These are phyloP conservation scores for Penicillium tannophilum DNA, from an alignment of 495 filamentous ascomycete genomes.

Conservation along the genomic window DNA sequence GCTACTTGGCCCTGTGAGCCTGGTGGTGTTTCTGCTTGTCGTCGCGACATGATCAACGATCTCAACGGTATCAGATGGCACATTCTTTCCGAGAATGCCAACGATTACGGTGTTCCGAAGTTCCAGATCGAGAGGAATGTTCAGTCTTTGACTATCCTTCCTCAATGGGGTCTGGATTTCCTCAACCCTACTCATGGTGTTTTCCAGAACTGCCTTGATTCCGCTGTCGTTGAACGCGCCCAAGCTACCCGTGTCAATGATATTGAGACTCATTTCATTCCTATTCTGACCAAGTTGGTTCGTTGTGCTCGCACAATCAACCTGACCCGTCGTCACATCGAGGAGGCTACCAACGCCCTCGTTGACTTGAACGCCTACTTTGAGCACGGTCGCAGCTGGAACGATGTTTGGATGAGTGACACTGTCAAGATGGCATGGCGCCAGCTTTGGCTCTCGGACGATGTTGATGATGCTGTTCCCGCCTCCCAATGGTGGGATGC, in stretches of 20 bases:
- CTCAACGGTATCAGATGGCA: conserved; percentile 9
- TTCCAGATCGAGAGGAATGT: conserved; percentile 12
- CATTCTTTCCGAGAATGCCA: conserved; percentile 8
- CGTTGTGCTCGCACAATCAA: conserved; percentile 5
- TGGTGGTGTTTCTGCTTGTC: conserved; percentile 8
- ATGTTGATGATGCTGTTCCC: conserved; percentile 6
- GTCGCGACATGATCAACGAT: conserved; percentile 11
- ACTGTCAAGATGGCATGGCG: conserved; percentile 7
- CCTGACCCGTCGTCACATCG: conserved; percentile 5
- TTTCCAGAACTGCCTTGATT: conserved; percentile 11
- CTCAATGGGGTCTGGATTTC: conserved; percentile 11
- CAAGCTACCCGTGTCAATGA: conserved; percentile 9
- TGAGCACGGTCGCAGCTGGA: conserved; percentile 6
- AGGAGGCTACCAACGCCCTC: conserved; percentile 11
- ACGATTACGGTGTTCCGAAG: conserved; percentile 8
- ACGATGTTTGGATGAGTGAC: conserved; percentile 9
- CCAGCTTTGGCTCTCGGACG: conserved; percentile 6
- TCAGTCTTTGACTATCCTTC: conserved; percentile 6
- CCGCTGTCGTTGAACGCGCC: conserved; percentile 6
- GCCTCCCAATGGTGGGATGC: conserved; percentile 9
- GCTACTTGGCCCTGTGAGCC: conserved; percentile 9
- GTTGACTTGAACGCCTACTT: conserved; percentile 11
- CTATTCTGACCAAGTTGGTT: conserved; percentile 8
- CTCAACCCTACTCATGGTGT: conserved; percentile 8
- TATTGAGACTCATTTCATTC: conserved; percentile 7